Evolutionary conservation across 441 rosid genomes (phyloP).

Genomic region (Mallotus repandus): DNA sequence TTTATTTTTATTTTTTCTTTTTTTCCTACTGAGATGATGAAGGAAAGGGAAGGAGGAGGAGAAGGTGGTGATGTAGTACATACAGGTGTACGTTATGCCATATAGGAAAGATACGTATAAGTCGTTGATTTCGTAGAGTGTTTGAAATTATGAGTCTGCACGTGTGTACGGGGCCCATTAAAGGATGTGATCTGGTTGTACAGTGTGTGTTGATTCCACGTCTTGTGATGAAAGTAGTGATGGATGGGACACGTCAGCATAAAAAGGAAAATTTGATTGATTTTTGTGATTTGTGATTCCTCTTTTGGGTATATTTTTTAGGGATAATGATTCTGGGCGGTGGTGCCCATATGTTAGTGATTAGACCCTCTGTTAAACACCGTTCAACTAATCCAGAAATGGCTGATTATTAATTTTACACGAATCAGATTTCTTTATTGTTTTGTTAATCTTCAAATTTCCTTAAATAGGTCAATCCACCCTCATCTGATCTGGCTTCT

Average conservation of each 20-base stretch:
- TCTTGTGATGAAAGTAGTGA: background rate
- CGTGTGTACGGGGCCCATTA: no score
- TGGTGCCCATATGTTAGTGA: background rate
- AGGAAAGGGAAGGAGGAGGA: background rate
- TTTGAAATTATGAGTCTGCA: no score
- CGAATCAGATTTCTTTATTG: background rate
- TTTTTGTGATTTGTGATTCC: background rate
- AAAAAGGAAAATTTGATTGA: background rate
- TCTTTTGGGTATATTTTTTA: background rate
- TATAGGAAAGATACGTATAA: background rate
- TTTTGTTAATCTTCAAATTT: background rate
- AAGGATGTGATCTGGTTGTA: background rate
- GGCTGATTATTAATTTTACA: background rate
- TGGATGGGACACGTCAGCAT: slow-evolving; percentile 5
- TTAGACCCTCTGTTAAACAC: background rate
- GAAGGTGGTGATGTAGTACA: background rate
- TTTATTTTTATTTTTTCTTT: background rate
- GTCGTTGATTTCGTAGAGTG: background rate
- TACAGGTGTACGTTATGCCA: background rate
- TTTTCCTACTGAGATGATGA: background rate
- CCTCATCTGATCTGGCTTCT: no score
- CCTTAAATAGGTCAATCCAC: no score
- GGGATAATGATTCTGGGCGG: slow-evolving; percentile 11
- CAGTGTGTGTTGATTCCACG: background rate
- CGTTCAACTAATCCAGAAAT: background rate